These are phyloP conservation scores for Dinochytrium kinnereticum DNA, from an alignment of 371 early-diverging fungal genomes.

Conservation along the genomic window DNA sequence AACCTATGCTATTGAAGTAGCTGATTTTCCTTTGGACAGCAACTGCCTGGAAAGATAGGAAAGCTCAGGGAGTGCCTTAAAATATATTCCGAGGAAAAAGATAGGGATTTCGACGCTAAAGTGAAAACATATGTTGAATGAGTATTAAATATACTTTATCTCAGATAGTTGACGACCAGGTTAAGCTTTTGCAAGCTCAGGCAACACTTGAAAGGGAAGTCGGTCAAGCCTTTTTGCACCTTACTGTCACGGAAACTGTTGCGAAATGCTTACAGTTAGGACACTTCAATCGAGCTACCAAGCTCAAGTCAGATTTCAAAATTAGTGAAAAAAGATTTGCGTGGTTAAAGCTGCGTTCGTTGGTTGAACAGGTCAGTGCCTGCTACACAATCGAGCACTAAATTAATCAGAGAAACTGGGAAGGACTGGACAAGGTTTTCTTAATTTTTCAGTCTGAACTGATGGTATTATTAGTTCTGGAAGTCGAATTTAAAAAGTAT, in stretches of 20 bases:
- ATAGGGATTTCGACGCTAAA: conserved; percentile 74
- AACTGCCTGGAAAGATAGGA: conserved; percentile 54
- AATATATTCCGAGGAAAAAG: conserved; percentile 75
- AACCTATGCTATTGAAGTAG: not conserved
- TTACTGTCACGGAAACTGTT: conserved; percentile 85
- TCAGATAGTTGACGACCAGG: conserved; percentile 77
- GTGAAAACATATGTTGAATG: conserved; percentile 45
- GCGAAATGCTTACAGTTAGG: conserved; percentile 78
- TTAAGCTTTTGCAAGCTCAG: conserved; percentile 77
- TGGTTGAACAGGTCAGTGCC: conserved; percentile 63
- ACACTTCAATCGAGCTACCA: conserved; percentile 72
- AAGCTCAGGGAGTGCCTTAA: conserved; percentile 73
- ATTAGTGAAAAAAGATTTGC: conserved; percentile 82
- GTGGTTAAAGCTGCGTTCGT: conserved; percentile 75
- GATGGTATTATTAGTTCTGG: conserved; percentile 23
- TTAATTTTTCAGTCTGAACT: not conserved
- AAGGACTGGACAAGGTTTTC: conserved; percentile 74
- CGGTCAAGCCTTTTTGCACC: conserved; percentile 68
- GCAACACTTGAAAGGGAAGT: conserved; percentile 73
- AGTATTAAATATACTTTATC: conserved; percentile 20
- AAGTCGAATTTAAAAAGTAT: conserved; percentile 21
- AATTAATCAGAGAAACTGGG: conserved; percentile 75
- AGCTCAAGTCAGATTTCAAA: conserved; percentile 81
- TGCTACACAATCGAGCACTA: not conserved
- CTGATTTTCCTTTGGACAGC: not conserved